phyloP scores from a whole-genome alignment of 2,329 filamentous ascomycete genomes.

The Pseudogymnoascus verrucosus region DNA sequence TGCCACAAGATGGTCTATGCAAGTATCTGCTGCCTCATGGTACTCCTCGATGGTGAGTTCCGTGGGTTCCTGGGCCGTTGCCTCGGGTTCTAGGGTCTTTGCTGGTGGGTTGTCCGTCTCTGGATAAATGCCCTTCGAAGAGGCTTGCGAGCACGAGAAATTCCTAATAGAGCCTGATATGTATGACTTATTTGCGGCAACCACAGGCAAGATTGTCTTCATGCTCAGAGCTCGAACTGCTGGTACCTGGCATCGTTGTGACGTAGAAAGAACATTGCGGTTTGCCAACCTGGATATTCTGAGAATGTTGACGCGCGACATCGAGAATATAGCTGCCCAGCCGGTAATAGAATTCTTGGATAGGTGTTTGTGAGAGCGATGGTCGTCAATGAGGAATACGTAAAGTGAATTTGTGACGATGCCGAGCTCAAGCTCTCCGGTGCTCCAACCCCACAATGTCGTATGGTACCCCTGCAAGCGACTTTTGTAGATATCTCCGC shows the following conservation, averaged over 20 bases:
- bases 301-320: background rate
- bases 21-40: constrained; percentile 68
- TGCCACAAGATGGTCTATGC: constrained; percentile 50
- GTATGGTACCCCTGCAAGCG: constrained; percentile 5
- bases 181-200: background rate
- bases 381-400: background rate
- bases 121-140: constrained; percentile 49
- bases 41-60: constrained; percentile 65
- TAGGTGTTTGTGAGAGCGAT: background rate
- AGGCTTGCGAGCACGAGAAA: background rate
- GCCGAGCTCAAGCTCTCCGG: background rate
- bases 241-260: constrained; percentile 3
- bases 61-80: constrained; percentile 45
- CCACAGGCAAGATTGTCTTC: background rate
- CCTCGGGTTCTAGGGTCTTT: constrained; percentile 34
- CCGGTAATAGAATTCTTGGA: background rate
- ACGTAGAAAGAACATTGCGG: background rate
- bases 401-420: background rate
- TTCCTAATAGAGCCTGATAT: background rate
- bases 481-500: constrained; percentile 8
- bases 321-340: background rate
- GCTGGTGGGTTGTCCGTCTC: constrained; percentile 45
- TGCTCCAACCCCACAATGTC: constrained; percentile 1
- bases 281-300: constrained; percentile 7
- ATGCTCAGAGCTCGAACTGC: background rate